Base-by-base conservation (phyloP, 1,139 yeast species). In the Candida sp. region DNA sequence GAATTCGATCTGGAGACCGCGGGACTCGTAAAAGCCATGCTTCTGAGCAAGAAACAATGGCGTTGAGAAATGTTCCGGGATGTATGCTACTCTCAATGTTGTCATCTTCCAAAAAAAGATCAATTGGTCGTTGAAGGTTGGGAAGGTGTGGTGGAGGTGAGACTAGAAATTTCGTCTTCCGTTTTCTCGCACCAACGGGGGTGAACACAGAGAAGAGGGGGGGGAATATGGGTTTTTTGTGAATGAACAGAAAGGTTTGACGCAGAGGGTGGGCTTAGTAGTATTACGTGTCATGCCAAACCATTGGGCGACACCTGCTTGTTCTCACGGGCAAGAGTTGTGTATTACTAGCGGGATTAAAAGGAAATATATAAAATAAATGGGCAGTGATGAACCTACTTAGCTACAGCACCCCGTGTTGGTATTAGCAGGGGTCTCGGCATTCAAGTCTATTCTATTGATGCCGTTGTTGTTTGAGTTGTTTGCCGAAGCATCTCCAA, bases 21-120 rank as follows among this genome's bases (percentile, higher is more conserved):
- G 65, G 5, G 70, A 68, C 12, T 67, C 63, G 63, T 81, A 89
- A 62, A 69, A 86, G 0, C 86, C 86, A 49, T 89, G 79, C 51
- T 75, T 62, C 54, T 78, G 66, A 5, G 97, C 96, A 61, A 90
- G 83, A 58, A 85, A 84, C 56, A 92, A 73, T 2, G 98, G 98
- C 0, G 97, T 88, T 42, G 94, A 85, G 64, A 91, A 92, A 66
- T 92, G 98, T 68, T 92, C 98, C 2, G 97, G 97, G 47, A 92
- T 85, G 68, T 84, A 89, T 5, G 97, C 98, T 25, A 92, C 88
- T 63, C 73, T 83, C 39, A 64, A 52, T 5, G 52, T 49, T 39
- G 52, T 25, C 47, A 44, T 44, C 28, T 22, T 34, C n/a, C 8
- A 17, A n/a, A 17, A 9, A n/a, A 22, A 11, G 30, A 27, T 4